Evolutionary conservation across 225 moss, liverwort and hornwort species (phyloP).

Genomic region (Ulota crispa): DNA sequence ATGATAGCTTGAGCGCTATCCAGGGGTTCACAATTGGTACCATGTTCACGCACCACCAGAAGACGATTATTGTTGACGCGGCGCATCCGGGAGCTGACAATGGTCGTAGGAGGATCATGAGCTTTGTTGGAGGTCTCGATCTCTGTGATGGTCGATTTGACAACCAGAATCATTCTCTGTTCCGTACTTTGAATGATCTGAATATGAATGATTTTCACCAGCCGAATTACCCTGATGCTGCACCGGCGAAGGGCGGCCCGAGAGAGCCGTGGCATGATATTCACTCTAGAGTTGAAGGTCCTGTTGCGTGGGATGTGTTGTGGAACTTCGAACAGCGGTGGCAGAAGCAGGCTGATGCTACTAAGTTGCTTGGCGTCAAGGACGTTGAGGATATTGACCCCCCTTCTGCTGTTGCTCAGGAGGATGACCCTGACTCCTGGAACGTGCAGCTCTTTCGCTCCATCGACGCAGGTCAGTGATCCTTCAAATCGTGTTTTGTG

Average conservation of each 20-base stretch:
- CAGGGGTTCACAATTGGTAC: conserved; percentile 68
- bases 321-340: conserved; percentile 89
- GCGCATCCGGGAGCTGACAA: conserved; percentile 40
- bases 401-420: conserved; percentile 54
- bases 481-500: too few relatives aligned
- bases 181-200: conserved; percentile 51
- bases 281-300: conserved; percentile 65
- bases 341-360: conserved; percentile 50
- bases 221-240: conserved; percentile 52
- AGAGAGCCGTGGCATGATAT: conserved; percentile 97
- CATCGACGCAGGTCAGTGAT: conserved; percentile 65
- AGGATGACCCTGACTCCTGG: conserved; percentile 75
- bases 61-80: conserved; percentile 66
- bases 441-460: conserved; percentile 85
- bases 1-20: conserved; percentile 47
- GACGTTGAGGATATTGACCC: conserved; percentile 46
- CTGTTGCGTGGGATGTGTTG: conserved; percentile 79
- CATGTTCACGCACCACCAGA: conserved; percentile 89
- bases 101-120: conserved; percentile 56
- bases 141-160: conserved; percentile 85
- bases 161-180: conserved; percentile 68
- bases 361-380: conserved; percentile 34
- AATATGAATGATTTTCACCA: conserved; percentile 73
- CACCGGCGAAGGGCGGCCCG: conserved; percentile 59
- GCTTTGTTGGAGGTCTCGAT: conserved; percentile 75